Base-by-base conservation (phyloP, 1,284 basidiomycete genomes). In the Austroboletus sp. region DNA sequence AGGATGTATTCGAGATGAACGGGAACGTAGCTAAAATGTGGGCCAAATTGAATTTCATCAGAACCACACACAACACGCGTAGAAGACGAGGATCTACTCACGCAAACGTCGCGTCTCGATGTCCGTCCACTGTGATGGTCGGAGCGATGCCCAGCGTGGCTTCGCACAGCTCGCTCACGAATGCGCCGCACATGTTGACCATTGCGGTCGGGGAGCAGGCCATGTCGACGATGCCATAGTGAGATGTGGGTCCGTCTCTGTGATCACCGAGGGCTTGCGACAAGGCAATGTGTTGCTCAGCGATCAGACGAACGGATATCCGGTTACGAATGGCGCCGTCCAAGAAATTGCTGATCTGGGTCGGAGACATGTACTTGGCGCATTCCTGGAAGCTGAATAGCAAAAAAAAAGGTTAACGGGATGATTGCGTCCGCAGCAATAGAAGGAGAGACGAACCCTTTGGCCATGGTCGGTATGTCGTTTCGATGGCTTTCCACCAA, bases 1-100 rank as follows among this genome's bases (percentile, higher is more conserved):
- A 91, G 70, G 53, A 91, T 85, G 60, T 93, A 93, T 65, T 92
- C 90, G 30, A 94, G 74, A 60, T 95, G 92, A 0, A 90, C 85
- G 3, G 89, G 88, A 21, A 93, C 80, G 57, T 90, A 91, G 12
- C 89, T 90, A 21, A 19, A 19, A 49, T 46, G 53, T 16, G 6
- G 19, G 13, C 1, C 16, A 10, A 19, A 6, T 13, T 12, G 30
- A 31, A 31, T 31, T 27, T 10, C 7, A 30, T 30, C 29, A 30
- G 17, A 49, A 31, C 25, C 10, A 49, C 51, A 52, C 49, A 63
- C 5, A 30, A 53, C 15, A 2, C 11, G 6, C 5, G 25, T 25
- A 9, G 27, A 26, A 6, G 43, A 12, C 33, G 9, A 13, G 8
- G 11, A 1, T 6, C 13, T 5, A 76, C 85, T 64, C 61, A 89